Evolutionary conservation across 2,329 filamentous ascomycete genomes (phyloP).

Genomic region (Orbilia oligospora): DNA sequence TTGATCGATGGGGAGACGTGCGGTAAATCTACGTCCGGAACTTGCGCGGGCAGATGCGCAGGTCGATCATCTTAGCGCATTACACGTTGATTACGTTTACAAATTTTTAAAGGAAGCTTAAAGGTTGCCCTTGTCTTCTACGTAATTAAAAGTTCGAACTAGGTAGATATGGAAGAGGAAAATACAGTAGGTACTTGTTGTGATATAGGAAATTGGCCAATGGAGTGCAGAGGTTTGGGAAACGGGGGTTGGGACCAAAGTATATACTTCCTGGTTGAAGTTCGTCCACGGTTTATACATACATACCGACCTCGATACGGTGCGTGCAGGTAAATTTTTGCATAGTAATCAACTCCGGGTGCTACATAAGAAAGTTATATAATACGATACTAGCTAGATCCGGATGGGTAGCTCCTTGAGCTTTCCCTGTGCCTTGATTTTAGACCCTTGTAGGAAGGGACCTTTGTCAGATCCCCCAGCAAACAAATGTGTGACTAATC

Average conservation of each 20-base stretch:
- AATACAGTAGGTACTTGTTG: too few relatives aligned
- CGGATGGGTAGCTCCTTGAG: background rate
- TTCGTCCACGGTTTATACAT: too few relatives aligned
- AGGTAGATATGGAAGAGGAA: too few relatives aligned
- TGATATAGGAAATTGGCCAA: constrained; percentile 26
- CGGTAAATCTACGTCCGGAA: constrained; percentile 12
- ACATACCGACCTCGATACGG: constrained; percentile 18
- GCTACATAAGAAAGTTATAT: constrained; percentile 2
- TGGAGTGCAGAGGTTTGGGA: constrained; percentile 4
- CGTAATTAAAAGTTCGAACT: too few relatives aligned
- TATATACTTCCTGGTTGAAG: background rate
- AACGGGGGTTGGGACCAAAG: background rate
- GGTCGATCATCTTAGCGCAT: constrained; percentile 7
- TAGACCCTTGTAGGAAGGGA: background rate
- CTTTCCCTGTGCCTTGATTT: constrained; percentile 20
- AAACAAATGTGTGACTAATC: constrained; percentile 29
- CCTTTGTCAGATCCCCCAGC: constrained; percentile 43
- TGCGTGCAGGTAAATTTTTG: background rate
- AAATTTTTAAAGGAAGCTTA: background rate
- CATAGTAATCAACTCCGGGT: constrained; percentile 40
- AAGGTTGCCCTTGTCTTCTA: background rate
- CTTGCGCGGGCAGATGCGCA: constrained; percentile 26
- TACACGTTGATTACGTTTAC: constrained; percentile 30
- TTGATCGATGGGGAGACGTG: background rate
- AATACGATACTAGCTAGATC: constrained; percentile 10